Conservation (phyloP, 805 yeast genomes). For the Wickerhamiella occidentalis region DNA sequence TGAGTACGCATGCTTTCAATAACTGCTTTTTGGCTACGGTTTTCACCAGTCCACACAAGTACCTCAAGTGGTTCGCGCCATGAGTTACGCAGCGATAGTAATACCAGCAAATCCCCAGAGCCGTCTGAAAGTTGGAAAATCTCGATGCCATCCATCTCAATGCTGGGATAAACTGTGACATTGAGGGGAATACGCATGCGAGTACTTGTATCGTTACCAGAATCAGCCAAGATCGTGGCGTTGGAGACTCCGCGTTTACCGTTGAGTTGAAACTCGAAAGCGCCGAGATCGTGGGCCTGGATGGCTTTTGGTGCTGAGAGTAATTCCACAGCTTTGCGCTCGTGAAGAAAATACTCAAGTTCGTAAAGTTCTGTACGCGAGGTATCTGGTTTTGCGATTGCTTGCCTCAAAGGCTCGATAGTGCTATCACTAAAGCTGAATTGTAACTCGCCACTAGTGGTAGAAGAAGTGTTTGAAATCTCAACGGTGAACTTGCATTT, state of each 20-base stretch:
- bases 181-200: slow-evolving; percentile 55
- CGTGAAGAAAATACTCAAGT: slow-evolving; percentile 53
- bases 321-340: slow-evolving; percentile 45
- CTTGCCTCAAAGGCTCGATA: slow-evolving; percentile 47
- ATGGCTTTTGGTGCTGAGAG: slow-evolving; percentile 22
- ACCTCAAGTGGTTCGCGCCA: slow-evolving; percentile 47
- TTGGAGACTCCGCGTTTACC: slow-evolving; percentile 67
- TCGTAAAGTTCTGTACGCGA: slow-evolving; percentile 60
- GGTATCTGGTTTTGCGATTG: slow-evolving; percentile 35
- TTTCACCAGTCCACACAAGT: slow-evolving; percentile 19
- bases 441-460: slow-evolving; percentile 43
- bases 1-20: slow-evolving; percentile 34
- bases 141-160: slow-evolving; percentile 67
- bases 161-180: slow-evolving; percentile 57
- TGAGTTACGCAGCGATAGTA: slow-evolving; percentile 69
- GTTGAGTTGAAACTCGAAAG: slow-evolving; percentile 43
- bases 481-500: slow-evolving; percentile 37
- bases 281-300: slow-evolving; percentile 32
- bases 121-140: slow-evolving; percentile 35
- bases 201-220: slow-evolving; percentile 29
- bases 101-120: slow-evolving; percentile 41
- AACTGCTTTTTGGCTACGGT: slow-evolving; percentile 2
- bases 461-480: slow-evolving; percentile 47
- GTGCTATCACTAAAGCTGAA: slow-evolving; percentile 66
- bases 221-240: slow-evolving; percentile 49